These are phyloP conservation scores for Monosporozyma servazzii DNA, from an alignment of 805 yeast genomes.

Conservation along the genomic window DNA sequence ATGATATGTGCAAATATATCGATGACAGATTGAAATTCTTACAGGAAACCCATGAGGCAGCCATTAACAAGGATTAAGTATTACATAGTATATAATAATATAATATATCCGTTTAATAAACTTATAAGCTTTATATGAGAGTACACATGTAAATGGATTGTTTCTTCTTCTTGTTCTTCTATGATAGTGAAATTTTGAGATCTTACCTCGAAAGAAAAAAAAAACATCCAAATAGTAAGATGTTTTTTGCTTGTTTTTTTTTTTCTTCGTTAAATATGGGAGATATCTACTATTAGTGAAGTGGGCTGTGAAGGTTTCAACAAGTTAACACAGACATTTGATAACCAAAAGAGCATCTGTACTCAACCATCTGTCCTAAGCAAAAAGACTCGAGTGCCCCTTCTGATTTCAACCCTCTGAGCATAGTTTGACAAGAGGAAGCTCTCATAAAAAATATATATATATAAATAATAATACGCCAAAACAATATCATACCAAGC, in stretches of 20 bases:
- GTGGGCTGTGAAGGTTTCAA: neutral
- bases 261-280: neutral
- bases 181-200: neutral
- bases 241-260: neutral
- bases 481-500: too few species aligned
- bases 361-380: too few species aligned
- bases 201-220: neutral
- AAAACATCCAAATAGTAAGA: neutral
- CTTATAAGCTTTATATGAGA: too few species aligned
- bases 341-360: neutral
- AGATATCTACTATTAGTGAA: neutral
- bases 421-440: too few species aligned
- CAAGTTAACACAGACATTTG: too few species aligned
- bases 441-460: too few species aligned
- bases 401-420: too few species aligned
- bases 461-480: too few species aligned
- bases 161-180: neutral
- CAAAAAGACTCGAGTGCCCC: too few species aligned
- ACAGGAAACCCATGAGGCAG: conserved; percentile 17
- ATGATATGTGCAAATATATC: conserved; percentile 22
- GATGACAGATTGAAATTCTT: conserved; percentile 15
- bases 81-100: neutral
- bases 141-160: too few species aligned
- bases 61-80: conserved; percentile 3
- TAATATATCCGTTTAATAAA: too few species aligned